Evolutionary conservation across 2,329 filamentous ascomycete genomes (phyloP).

Genomic region (Aspergillus melleus): DNA sequence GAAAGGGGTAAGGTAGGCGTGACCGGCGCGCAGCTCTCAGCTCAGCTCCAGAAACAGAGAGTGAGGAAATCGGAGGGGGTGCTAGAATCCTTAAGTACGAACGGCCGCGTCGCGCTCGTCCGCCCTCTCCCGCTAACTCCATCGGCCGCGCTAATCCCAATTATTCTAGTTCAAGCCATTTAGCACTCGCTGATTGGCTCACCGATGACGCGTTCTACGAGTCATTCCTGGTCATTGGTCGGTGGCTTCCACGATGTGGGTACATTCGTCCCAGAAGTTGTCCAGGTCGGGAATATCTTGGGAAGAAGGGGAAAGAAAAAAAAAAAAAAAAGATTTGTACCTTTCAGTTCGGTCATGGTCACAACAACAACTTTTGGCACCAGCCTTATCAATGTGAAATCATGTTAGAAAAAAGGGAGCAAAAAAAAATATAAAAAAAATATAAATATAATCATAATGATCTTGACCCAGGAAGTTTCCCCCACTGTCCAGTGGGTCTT

Average conservation of each 20-base stretch:
- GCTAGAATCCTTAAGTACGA: slow-evolving; percentile 46
- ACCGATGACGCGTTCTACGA: slow-evolving; percentile 24
- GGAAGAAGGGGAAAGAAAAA: slow-evolving; percentile 13
- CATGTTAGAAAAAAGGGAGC: slow-evolving; percentile 1
- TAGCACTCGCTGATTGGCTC: slow-evolving; percentile 31
- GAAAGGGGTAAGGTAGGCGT: slow-evolving; percentile 21
- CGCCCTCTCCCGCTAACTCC: slow-evolving; percentile 38
- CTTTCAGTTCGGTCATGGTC: background rate
- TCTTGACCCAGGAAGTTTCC: background rate
- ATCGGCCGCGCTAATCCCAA: slow-evolving; percentile 35
- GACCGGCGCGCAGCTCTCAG: slow-evolving; percentile 26
- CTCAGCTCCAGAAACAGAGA: slow-evolving; percentile 39
- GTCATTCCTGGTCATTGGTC: slow-evolving; percentile 25
- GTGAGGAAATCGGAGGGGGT: slow-evolving; percentile 40
- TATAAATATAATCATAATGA: background rate
- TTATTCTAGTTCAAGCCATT: slow-evolving; percentile 36
- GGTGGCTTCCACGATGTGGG: slow-evolving; percentile 12
- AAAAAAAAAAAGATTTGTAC: slow-evolving; percentile 5
- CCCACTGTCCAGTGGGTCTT: background rate
- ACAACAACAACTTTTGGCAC: background rate
- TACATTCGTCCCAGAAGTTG: slow-evolving; percentile 23
- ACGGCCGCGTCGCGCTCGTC: slow-evolving; percentile 33
- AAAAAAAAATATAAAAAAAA: background rate
- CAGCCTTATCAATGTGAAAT: background rate
- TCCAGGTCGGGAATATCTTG: slow-evolving; percentile 22